phyloP scores from a whole-genome alignment of 768 basidiomycete species.

The Boletus huronensis region DNA sequence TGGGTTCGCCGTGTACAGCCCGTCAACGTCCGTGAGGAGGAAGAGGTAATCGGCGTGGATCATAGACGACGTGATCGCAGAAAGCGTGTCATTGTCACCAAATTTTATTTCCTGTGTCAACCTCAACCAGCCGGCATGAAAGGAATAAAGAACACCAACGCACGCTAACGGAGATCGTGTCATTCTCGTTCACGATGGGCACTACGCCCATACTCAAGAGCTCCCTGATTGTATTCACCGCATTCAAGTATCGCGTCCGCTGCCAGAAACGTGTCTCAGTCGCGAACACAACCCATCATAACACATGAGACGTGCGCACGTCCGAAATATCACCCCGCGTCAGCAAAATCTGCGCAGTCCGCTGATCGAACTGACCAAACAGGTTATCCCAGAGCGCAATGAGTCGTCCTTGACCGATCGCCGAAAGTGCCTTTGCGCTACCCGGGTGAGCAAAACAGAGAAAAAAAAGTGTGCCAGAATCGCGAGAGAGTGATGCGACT shows the following conservation, averaged over 20 bases:
- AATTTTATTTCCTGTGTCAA: conserved; percentile 94
- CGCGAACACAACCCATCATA: not conserved
- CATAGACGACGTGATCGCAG: conserved; percentile 96
- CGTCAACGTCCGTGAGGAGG: conserved; percentile 94
- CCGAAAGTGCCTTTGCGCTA: conserved; percentile 76
- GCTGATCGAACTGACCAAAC: conserved; percentile 90
- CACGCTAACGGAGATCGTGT: conserved; percentile 96
- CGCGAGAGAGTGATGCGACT: conserved; percentile 20
- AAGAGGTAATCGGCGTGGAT: conserved; percentile 97
- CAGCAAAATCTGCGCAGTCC: conserved; percentile 91
- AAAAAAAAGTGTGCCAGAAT: not conserved
- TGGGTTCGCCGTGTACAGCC: conserved; percentile 93
- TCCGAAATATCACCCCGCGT: conserved; percentile 97
- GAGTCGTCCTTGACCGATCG: conserved; percentile 93
- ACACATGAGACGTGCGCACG: conserved; percentile 45
- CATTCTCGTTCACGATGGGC: conserved; percentile 99
- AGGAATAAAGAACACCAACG: conserved; percentile 30
- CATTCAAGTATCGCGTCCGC: conserved; percentile 95
- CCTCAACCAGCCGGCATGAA: conserved; percentile 1
- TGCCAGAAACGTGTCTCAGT: conserved; percentile 31
- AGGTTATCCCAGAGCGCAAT: conserved; percentile 98
- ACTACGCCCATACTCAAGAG: conserved; percentile 91
- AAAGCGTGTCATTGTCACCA: conserved; percentile 97
- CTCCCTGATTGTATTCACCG: conserved; percentile 92
- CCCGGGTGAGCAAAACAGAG: conserved; percentile 15